These are phyloP conservation scores for Mycosarcoma maydis DNA, from an alignment of 1,284 basidiomycete species.

Conservation along the genomic window DNA sequence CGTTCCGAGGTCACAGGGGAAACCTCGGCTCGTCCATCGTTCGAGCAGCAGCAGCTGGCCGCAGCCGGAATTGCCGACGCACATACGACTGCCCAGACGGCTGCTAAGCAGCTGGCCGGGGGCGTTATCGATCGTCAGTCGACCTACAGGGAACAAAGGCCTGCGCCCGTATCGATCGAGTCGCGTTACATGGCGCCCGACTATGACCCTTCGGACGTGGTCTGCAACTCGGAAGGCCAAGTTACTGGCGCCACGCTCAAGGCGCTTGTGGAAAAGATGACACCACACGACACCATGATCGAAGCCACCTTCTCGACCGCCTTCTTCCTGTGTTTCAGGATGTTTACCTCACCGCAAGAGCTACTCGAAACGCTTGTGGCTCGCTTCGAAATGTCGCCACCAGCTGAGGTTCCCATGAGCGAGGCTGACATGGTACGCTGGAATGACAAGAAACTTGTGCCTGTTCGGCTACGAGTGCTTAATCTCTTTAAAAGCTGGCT, in stretches of 20 bases:
- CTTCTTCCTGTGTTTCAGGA: conserved; percentile 95
- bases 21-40: conserved; percentile 54
- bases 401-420: conserved; percentile 68
- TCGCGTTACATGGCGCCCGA: conserved; percentile 44
- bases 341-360: conserved; percentile 83
- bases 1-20: conserved; percentile 48
- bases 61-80: conserved; percentile 13
- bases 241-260: conserved; percentile 89
- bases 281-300: conserved; percentile 84
- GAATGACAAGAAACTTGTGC: conserved; percentile 85
- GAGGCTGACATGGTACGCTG: conserved; percentile 77
- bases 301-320: conserved; percentile 85
- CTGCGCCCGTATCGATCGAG: conserved; percentile 32
- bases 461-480: conserved; percentile 86
- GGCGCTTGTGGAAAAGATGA: conserved; percentile 92
- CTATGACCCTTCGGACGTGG: conserved; percentile 77
- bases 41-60: conserved; percentile 38
- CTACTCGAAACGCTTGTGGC: conserved; percentile 80
- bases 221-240: conserved; percentile 87
- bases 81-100: conserved; percentile 37
- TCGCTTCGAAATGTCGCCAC: conserved; percentile 79
- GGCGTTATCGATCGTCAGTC: conserved; percentile 35
- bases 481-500: conserved; percentile 94
- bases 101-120: conserved; percentile 32
- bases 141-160: conserved; percentile 32